Evolutionary conservation across 2,329 filamentous ascomycete species (phyloP), one percentile per base, ranked within the genome.

Genomic region (Tolypocladium cylindrosporum): DNA sequence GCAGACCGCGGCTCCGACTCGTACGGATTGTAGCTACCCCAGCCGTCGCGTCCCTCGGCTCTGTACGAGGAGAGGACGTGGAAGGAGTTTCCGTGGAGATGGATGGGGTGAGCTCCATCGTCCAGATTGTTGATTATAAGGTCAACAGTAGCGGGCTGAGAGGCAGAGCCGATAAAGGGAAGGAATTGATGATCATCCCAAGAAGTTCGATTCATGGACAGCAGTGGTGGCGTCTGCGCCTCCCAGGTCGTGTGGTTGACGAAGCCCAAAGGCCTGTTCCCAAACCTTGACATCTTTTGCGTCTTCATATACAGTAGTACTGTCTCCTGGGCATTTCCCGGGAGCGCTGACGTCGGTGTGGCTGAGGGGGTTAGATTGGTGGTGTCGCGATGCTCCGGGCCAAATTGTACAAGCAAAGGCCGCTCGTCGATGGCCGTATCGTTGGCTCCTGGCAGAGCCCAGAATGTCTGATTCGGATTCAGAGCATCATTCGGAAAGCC

Each of bases 51-150:
- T 11, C 61, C 61, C 3, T 63, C 59, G n/a, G 63, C 61, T 13
- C 61, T 45, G 24, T 58, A 63, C 0, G 64, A 63, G 1, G 64
- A 61, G 31, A 71, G 55, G 9, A 79, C 71, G 59, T 80, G 77
- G 67, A 84, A 82, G 55, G 73, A 72, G 65, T 83, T 75, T 0
- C 81, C 81, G 67, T 86, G 85, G 0, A 87, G 69, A 68, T 87
- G 83, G 31, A 71, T 64, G 0, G 68, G 69, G 31, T 71, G 69
- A 16, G 64, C 61, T 1, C 69, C 68, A 52, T 71, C 69, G 41
- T 72, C 69, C 9, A 70, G 62, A 40, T 70, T 72, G 61, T 69
- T 71, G 21, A 71, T 66, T 39, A 69, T 60, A 14, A 71, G 59
- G 55, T 68, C 67, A 9, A 70, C 62, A 5, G 61, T 54, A 2